phyloP scores from a whole-genome alignment of 148 eudicot species.

The Camellia sinensis region DNA sequence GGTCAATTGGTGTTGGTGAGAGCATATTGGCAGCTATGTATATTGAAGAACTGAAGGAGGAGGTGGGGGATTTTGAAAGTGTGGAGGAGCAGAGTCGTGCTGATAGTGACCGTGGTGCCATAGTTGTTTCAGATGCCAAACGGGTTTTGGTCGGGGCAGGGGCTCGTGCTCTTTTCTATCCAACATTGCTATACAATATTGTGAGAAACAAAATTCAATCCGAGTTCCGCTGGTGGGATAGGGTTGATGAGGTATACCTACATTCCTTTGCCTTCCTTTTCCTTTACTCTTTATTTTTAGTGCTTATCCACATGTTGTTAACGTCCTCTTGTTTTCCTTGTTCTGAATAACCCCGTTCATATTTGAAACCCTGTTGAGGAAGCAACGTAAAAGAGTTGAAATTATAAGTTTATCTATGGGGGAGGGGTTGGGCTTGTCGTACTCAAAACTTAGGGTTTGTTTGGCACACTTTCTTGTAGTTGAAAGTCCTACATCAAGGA shows the following conservation, averaged over 20 bases:
- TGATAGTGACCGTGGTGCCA: constrained; percentile 12
- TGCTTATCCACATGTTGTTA: not conserved
- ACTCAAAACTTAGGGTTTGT: not conserved
- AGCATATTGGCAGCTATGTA: constrained; percentile 38
- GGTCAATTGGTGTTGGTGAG: constrained; percentile 11
- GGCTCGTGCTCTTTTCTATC: constrained; percentile 75
- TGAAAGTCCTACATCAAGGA: too few relatives aligned
- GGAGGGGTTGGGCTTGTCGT: not conserved
- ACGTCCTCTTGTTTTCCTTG: not conserved
- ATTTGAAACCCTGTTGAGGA: not conserved
- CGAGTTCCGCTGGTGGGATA: constrained; percentile 92
- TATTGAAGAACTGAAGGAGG: constrained; percentile 58
- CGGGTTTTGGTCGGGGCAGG: constrained; percentile 72
- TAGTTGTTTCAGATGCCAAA: constrained; percentile 53
- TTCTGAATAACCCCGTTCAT: not conserved
- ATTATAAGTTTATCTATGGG: too few relatives aligned
- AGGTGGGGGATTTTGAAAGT: constrained; percentile 14
- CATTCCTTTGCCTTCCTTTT: not conserved
- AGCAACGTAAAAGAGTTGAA: not conserved
- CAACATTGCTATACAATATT: constrained; percentile 77
- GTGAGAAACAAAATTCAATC: constrained; percentile 65
- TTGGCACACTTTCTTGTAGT: too few relatives aligned
- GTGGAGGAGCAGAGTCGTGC: constrained; percentile 15
- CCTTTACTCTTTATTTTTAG: not conserved
- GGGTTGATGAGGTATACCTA: constrained; percentile 57